Evolutionary conservation across 169 alveolate genomes (phyloP), one percentile per base, ranked within the genome.

Genomic region (Amoebophrya sp.): DNA sequence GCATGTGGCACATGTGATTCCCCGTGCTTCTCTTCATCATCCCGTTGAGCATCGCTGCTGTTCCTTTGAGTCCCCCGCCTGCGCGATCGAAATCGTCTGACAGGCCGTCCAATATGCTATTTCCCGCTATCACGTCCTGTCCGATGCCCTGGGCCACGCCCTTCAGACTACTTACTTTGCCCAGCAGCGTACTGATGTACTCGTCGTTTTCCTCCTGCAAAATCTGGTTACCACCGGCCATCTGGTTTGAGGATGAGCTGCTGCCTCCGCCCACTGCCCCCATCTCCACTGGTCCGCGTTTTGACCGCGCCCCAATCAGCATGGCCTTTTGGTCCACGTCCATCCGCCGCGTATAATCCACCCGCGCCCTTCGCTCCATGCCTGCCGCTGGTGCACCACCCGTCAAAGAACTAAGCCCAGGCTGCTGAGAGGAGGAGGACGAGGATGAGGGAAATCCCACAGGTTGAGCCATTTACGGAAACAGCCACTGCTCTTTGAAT

Each of bases 321-420:
- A 65, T 65, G 83, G 83, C 83, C 83, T 65, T 65, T 65, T 65
- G 83, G 83, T 65, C 83, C 0, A 65, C 83, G 38, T 65, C 83
- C 12, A 65, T 12, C 83, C 83, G 83, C 83, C 83, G 83, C 83
- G 83, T 65, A 36, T 65, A 26, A 36, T 65, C 83, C 33, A 65
- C 1, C 26, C 33, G 12, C 39, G 33, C 33, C 33, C 83, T 29
- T 6, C 83, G 83, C 83, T 65, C 83, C 83, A 65, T 65, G 83
- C n/a, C n/a, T 23, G 10, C 76, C 76, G 76, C n/a, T n/a, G n/a
- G n/a, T n/a, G n/a, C n/a, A n/a, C n/a, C n/a, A n/a, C n/a, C n/a
- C n/a, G n/a, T n/a, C n/a, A n/a, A n/a, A n/a, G n/a, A n/a, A n/a
- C n/a, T n/a, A n/a, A n/a, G n/a, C n/a, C n/a, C n/a, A n/a, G n/a